Evolutionary conservation across 108 stramenopile genomes (phyloP), one percentile per base, ranked within the genome.

Genomic region (Seminavis robusta): DNA sequence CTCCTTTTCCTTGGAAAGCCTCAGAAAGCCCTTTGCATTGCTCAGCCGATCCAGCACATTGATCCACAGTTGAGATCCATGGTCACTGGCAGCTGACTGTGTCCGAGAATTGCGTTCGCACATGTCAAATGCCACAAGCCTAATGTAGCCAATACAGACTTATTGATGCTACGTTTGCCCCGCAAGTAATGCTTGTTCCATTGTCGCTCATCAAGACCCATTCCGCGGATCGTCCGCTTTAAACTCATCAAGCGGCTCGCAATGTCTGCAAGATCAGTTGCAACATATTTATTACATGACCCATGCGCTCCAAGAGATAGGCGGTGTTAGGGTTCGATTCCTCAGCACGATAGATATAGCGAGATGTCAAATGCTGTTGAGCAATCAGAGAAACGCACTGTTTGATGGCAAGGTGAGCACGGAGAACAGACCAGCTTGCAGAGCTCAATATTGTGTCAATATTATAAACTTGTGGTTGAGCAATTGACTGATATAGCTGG

Each of bases 261-360:
- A 31, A 94, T 7, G 77, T 84, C 47, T 83, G 73, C 19, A 94
- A 63, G 54, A 88, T 90, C 4, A 94, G 56, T 61, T 83, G 76
- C 11, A 97, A 65, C n/a, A 91, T 94, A 25, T 86, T 85, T 19
- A 81, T 65, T 0, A 90, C 88, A 61, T 95, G 89, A 10, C 94
- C 95, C 71, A 79, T 86, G 26, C 84, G 61, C 61, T 97, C 95
- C 2, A 95, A 65, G 17, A 97, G 71, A 57, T 91, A 95, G n/a
- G 91, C 90, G 17, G 88, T 82, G 17, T 90, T 92, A 67, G 94
- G 88, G 34, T 92, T 69, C n/a, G 81, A 85, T 39, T 84, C 89
- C 40, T 88, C 82, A n/a, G 81, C 60, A 25, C 82, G 64, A 63
- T 89, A 92, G 67, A 71, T 82, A 59, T 75, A 67, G 41, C 79